Evolutionary conservation across 805 yeast genomes (phyloP).

Genomic region (Saccharomycopsis vini): DNA sequence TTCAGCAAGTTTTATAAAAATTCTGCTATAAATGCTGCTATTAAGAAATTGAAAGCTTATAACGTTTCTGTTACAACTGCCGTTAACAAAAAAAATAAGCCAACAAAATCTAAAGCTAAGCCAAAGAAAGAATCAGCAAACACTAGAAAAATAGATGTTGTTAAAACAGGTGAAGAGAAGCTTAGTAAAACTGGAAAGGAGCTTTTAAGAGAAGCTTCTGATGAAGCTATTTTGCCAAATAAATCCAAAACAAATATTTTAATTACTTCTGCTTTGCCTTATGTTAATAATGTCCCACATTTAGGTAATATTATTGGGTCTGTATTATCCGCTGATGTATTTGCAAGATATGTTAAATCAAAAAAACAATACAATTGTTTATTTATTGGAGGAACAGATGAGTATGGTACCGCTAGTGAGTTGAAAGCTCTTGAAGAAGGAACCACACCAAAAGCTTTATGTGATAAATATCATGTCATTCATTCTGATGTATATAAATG

Average conservation of each 20-base stretch:
- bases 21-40: conserved; percentile 3
- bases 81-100: conserved; percentile 8
- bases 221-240: conserved; percentile 50
- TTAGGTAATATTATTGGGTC: conserved; percentile 95
- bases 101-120: conserved; percentile 1
- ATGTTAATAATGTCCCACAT: conserved; percentile 97
- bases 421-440: conserved; percentile 95
- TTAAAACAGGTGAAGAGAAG: conserved; percentile 12
- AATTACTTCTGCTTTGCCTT: conserved; percentile 94
- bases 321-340: conserved; percentile 89
- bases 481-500: conserved; percentile 91
- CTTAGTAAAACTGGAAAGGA: conserved; percentile 3
- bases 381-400: conserved; percentile 95
- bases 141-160: conserved; percentile 11
- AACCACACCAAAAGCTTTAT: conserved; percentile 77
- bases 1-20: conserved; percentile 15
- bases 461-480: conserved; percentile 81
- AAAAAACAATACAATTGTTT: conserved; percentile 81
- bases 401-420: conserved; percentile 98
- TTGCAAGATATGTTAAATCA: conserved; percentile 71
- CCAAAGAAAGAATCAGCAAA: conserved; percentile 2
- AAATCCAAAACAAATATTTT: conserved; percentile 69
- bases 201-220: conserved; percentile 11
- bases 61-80: conserved; percentile 8
- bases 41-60: conserved; percentile 13